phyloP scores from a whole-genome alignment of 371 early-diverging fungal species.

The Mortierella sp. region DNA sequence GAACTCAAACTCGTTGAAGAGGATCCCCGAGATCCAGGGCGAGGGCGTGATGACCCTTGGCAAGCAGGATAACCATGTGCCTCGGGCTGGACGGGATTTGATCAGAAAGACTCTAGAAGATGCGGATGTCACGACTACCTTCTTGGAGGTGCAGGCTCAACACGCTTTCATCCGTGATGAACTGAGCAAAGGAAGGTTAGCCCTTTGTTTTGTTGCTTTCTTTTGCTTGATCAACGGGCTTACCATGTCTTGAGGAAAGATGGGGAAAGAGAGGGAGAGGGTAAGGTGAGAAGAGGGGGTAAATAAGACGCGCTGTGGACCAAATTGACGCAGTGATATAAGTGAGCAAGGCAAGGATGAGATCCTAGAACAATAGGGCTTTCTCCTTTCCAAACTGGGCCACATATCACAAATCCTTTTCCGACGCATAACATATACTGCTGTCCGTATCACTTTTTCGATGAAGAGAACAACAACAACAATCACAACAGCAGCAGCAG shows the following conservation, averaged over 20 bases:
- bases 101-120: conserved; percentile 64
- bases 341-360: not conserved
- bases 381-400: not conserved
- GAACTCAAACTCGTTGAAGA: conserved; percentile 58
- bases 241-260: too few species aligned
- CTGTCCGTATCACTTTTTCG: not conserved
- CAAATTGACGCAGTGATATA: not conserved
- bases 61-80: conserved; percentile 71
- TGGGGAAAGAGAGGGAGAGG: not conserved
- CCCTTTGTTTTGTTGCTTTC: not conserved
- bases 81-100: conserved; percentile 61
- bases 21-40: conserved; percentile 62
- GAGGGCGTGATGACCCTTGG: conserved; percentile 70
- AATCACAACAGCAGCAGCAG: not conserved
- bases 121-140: conserved; percentile 60
- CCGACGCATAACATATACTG: not conserved
- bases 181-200: conserved; percentile 62
- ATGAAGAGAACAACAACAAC: not conserved
- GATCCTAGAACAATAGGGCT: not conserved
- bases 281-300: not conserved
- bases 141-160: conserved; percentile 68
- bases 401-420: not conserved
- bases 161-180: conserved; percentile 75
- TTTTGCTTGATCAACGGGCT: too few species aligned
- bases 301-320: not conserved